Base-by-base conservation (phyloP, 495 filamentous ascomycete genomes). In the Articulospora tetracladia region DNA sequence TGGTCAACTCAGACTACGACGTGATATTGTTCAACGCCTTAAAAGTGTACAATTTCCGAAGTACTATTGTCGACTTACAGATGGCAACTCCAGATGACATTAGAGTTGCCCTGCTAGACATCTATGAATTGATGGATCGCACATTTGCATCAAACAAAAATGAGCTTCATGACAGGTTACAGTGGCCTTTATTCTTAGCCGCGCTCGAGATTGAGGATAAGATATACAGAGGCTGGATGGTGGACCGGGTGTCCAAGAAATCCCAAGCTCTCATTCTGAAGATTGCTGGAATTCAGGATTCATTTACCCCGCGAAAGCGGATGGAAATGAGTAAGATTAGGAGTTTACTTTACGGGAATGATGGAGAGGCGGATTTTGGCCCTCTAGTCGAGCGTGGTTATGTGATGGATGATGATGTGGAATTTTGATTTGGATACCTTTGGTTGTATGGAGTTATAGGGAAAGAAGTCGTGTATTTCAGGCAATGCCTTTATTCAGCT, bases 1-100 rank as follows among this genome's bases (percentile, higher is more conserved):
- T 77, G 22, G 70, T 74, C 58, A 82, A 78, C n/a, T 72, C 78
- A 25, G 74, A 77, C 30, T 77, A 77, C 72, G 77, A 73, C 24
- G 76, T 77, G 7, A 71, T 68, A 44, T 73, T 72, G 20, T 79
- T 76, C 46, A 76, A 79, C 49, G 72, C 73, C 1, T 70, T 78
- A 47, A 63, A 73, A 1, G 63, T 82, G 2, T 73, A 77, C 46
- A 71, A 77, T 49, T 77, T 75, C 28, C 71, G 79, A 11, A 59
- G 68, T 1, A 55, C 66, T 7, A 41, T 79, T 23, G 69, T 74
- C 6, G 69, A 68, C 1, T 70, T 75, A 25, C 70, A 68, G 8
- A 67, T 73, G 1, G 57, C 46, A 10, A 25, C 27, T 1, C 54
- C 57, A 8, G 12, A 44, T n/a, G 44, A 59, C 1, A 30, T 57